Conservation (phyloP, 108 stramenopile species). For the Bacterosira constricta region DNA sequence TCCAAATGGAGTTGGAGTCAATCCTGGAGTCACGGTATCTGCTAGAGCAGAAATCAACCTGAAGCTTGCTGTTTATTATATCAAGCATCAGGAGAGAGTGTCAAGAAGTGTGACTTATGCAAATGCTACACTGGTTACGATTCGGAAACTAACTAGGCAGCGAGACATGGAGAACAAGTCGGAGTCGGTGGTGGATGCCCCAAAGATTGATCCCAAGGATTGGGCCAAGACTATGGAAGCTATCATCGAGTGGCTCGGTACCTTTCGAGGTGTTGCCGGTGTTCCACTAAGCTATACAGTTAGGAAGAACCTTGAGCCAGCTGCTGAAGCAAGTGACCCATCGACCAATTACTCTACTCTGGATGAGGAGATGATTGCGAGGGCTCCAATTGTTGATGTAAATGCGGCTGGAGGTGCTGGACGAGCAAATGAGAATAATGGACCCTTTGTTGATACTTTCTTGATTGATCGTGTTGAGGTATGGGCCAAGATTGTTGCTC, state of each 20-base stretch:
- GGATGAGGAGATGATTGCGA: background rate
- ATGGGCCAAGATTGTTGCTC: background rate
- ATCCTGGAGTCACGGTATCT: background rate
- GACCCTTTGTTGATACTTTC: background rate
- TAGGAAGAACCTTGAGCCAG: background rate
- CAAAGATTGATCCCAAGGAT: background rate
- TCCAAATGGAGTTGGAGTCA: background rate
- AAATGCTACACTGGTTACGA: background rate
- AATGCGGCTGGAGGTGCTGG: background rate
- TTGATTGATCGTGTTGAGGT: background rate
- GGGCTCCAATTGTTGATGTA: background rate
- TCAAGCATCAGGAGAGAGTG: background rate
- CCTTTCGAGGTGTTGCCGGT: background rate
- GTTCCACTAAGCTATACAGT: background rate
- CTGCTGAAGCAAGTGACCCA: background rate
- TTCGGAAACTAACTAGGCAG: background rate
- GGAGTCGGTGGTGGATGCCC: background rate
- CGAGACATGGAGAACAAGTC: background rate
- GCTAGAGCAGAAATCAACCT: background rate
- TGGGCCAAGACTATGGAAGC: background rate
- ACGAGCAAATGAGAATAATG: background rate
- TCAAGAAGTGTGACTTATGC: background rate
- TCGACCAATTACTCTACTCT: background rate
- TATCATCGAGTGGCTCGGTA: background rate
- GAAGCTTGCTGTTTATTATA: background rate